Base-by-base conservation (phyloP, 2,329 filamentous ascomycete genomes). In the Diplocarpon mali region DNA sequence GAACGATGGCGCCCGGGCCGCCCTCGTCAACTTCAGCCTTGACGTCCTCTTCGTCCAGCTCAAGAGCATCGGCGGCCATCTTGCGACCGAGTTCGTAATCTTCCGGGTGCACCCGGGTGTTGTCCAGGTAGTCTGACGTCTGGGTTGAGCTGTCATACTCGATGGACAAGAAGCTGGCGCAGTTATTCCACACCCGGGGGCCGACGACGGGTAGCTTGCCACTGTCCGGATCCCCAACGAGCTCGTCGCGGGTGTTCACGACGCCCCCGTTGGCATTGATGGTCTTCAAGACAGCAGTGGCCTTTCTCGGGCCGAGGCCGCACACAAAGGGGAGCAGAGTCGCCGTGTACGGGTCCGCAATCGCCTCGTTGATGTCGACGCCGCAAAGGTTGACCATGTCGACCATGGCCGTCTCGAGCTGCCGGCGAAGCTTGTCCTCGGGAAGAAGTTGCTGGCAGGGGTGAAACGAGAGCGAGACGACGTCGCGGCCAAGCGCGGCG, bases 321-420 rank as follows among this genome's bases (percentile, higher is more conserved):
- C 86, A 86, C 16, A 98, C 78, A 56, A 89, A 98, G 3, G 89
- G 89, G 31, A 98, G 71, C 1, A 98, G 73, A 53, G 90, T 92
- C 12, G 88, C 87, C 8, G 85, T 83, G 58, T 92, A 87, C 1
- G 78, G 62, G 62, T 95, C 86, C 35, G 72, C 73, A 45, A 94
- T 80, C 12, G 89, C 88, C 53, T 95, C 89, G 57, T 95, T 95
- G 60, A 98, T 83, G 57, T 96, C 86, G 31, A 98, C 86, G 60
- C 92, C 92, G 37, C 89, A 88, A 35, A 98, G 78, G 62, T 98
- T 98, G 55, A 98, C 92, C 75, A 95, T 95, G 62, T 98, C 92
- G 10, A 98, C 90, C 78, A 98, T 85, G 36, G 90, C 87, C n/a
- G 85, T 93, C 59, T 98, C 92, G 13, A 98, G 73, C 48, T 87